phyloP scores from a whole-genome alignment of 805 yeast species.

The Zygoascus ofunaensis region DNA sequence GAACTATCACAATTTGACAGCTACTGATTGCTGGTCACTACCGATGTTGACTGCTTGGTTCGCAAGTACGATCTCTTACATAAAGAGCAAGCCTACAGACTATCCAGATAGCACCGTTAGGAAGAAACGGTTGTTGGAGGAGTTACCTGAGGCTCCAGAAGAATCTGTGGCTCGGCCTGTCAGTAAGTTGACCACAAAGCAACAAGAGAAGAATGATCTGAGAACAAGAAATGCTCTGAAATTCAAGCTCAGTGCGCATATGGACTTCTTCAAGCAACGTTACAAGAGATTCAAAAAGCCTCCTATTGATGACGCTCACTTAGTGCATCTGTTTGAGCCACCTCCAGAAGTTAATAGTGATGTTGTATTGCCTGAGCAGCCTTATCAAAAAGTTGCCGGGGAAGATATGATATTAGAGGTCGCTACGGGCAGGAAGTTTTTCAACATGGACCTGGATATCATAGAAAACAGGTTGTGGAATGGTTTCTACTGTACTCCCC shows the following conservation, averaged over 20 bases:
- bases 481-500: slow-evolving; percentile 88
- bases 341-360: slow-evolving; percentile 14
- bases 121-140: slow-evolving; percentile 29
- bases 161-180: slow-evolving; percentile 23
- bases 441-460: slow-evolving; percentile 88
- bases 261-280: slow-evolving; percentile 81
- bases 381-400: slow-evolving; percentile 34
- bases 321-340: slow-evolving; percentile 73
- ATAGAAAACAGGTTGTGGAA: slow-evolving; percentile 96
- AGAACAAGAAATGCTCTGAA: slow-evolving; percentile 76
- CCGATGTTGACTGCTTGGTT: slow-evolving; percentile 51
- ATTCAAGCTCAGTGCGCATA: slow-evolving; percentile 72
- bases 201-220: slow-evolving; percentile 57
- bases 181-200: slow-evolving; percentile 31
- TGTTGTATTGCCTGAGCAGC: slow-evolving; percentile 3
- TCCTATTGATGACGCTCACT: slow-evolving; percentile 63
- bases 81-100: slow-evolving; percentile 59
- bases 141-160: slow-evolving; percentile 32
- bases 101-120: slow-evolving; percentile 55
- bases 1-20: slow-evolving; percentile 37
- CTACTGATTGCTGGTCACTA: slow-evolving; percentile 33
- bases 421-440: slow-evolving; percentile 59
- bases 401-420: slow-evolving; percentile 76
- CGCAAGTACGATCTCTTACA: slow-evolving; percentile 40
- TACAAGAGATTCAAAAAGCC: slow-evolving; percentile 91